Conservation (phyloP, 2,329 filamentous ascomycete species). For the Stagonosporopsis chrysanthemi region DNA sequence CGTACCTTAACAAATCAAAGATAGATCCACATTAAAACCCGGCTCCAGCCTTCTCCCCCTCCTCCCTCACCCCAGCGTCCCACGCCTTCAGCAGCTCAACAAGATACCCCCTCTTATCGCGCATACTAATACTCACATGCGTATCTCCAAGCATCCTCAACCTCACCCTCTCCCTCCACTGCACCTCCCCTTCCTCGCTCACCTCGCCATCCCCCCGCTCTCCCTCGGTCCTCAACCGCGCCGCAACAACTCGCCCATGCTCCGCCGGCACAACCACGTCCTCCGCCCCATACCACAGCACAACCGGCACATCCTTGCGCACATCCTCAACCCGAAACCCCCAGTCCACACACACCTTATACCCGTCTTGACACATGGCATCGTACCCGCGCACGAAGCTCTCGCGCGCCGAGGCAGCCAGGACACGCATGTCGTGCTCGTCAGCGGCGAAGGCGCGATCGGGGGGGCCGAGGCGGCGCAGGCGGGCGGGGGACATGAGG, state of each 20-base stretch:
- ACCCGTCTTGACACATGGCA: constrained; percentile 41
- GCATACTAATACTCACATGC: constrained; percentile 36
- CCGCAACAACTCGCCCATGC: constrained; percentile 45
- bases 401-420: constrained; percentile 32
- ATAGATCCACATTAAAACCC: background rate
- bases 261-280: constrained; percentile 46
- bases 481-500: constrained; percentile 19
- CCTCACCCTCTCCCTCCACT: constrained; percentile 30
- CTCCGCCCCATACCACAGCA: constrained; percentile 49
- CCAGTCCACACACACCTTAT: constrained; percentile 34
- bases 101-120: constrained; percentile 30
- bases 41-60: background rate
- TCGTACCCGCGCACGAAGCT: constrained; percentile 43
- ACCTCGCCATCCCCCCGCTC: constrained; percentile 2
- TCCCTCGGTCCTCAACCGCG: constrained; percentile 30
- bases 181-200: background rate
- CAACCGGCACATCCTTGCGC: constrained; percentile 44
- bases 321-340: constrained; percentile 50
- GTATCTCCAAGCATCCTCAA: constrained; percentile 47
- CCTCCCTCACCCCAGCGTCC: constrained; percentile 2
- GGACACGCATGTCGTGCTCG: constrained; percentile 30
- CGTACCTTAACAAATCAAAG: background rate
- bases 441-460: constrained; percentile 35
- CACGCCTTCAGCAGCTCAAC: constrained; percentile 21
- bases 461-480: constrained; percentile 21